A percentile compares a stretch with the other conserved stretches of the same genome.
phyloP scores from a whole-genome alignment of 306 rosid species.

The Vigna unguiculata region DNA sequence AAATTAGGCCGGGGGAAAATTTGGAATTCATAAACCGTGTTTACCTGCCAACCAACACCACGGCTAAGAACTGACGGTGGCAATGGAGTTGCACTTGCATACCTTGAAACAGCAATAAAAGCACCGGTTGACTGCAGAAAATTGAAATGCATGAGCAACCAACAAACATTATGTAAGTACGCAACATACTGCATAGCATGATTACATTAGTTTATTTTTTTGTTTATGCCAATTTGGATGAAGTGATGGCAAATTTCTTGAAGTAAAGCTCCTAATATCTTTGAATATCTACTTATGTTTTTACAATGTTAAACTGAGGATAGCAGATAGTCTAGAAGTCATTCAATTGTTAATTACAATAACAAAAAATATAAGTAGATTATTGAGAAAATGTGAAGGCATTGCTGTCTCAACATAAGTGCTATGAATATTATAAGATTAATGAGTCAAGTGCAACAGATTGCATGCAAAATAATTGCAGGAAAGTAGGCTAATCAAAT shows the following conservation, averaged over 20 bases:
- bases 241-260: neutral
- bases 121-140: constrained; percentile 83
- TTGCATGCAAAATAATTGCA: constrained; percentile 20
- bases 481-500: constrained; percentile 15
- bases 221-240: constrained; percentile 1
- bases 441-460: constrained; percentile 6
- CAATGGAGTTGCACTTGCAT: constrained; percentile 92
- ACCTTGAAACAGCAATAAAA: constrained; percentile 82
- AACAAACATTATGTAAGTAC: constrained; percentile 13
- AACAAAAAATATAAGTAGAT: neutral
- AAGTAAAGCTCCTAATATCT: neutral
- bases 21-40: constrained; percentile 1
- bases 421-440: constrained; percentile 13
- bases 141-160: constrained; percentile 11
- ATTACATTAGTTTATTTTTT: constrained; percentile 7
- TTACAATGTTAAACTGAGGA: neutral
- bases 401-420: neutral
- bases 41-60: constrained; percentile 98
- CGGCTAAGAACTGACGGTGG: constrained; percentile 96
- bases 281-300: neutral
- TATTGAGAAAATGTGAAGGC: neutral
- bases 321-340: neutral
- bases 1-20: neutral
- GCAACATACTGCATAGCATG: neutral
- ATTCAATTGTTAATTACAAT: constrained; percentile 11